These are phyloP conservation scores for Candida tallmaniae DNA, from an alignment of 805 yeast species.

Conservation along the genomic window DNA sequence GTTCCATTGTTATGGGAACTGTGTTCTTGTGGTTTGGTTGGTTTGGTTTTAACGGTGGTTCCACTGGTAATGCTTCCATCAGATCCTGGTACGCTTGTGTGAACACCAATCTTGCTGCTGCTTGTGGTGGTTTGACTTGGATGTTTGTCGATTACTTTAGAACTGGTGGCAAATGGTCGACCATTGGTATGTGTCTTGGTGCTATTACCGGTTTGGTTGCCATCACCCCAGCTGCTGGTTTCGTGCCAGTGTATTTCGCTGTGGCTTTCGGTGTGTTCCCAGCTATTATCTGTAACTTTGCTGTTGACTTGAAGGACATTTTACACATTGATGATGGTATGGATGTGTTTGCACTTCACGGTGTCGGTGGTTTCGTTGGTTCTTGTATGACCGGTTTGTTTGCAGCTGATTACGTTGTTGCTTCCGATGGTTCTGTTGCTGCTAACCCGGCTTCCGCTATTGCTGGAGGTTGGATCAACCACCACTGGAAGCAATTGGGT, in stretches of 20 bases:
- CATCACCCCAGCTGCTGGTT: conserved; percentile 96
- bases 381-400: conserved; percentile 84
- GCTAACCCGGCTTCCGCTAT: conserved; percentile 33
- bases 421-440: conserved; percentile 62
- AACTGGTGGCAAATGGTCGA: conserved; percentile 85
- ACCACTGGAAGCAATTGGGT: conserved; percentile 77
- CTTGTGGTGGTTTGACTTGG: conserved; percentile 92
- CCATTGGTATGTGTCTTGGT: conserved; percentile 93
- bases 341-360: conserved; percentile 92
- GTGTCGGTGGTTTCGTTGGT: conserved; percentile 89
- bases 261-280: conserved; percentile 79
- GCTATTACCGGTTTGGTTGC: conserved; percentile 92
- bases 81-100: conserved; percentile 93
- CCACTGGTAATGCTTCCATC: conserved; percentile 88
- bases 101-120: conserved; percentile 92
- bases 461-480: conserved; percentile 85
- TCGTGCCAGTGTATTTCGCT: conserved; percentile 86
- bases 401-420: conserved; percentile 87
- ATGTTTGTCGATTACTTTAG: conserved; percentile 85
- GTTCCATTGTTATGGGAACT: conserved; percentile 88
- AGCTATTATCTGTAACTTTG: conserved; percentile 75
- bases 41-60: conserved; percentile 99
- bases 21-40: conserved; percentile 97
- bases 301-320: conserved; percentile 71
- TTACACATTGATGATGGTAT: conserved; percentile 88